Evolutionary conservation across 2,329 filamentous ascomycete species (phyloP).

Genomic region (Pyrenochaeta sp.): DNA sequence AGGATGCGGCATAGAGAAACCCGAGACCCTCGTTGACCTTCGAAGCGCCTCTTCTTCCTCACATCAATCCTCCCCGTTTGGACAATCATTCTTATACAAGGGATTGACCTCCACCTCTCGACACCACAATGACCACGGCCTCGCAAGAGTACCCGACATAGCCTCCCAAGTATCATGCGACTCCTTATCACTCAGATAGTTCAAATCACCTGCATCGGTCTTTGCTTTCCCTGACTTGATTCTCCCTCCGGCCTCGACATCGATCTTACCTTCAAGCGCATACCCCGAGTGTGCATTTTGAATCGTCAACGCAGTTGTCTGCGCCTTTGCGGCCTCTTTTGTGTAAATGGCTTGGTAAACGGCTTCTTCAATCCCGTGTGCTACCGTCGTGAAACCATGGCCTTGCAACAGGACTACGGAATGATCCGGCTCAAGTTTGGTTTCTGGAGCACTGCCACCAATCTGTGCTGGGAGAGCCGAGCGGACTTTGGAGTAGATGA

Average conservation of each 20-base stretch:
- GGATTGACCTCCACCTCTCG: slow-evolving; percentile 50
- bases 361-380: slow-evolving; percentile 52
- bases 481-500: slow-evolving; percentile 48
- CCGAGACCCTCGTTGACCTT: no score
- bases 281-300: slow-evolving; percentile 44
- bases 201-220: slow-evolving; percentile 51
- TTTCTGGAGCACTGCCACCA: slow-evolving; percentile 37
- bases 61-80: slow-evolving; percentile 34
- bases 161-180: slow-evolving; percentile 51
- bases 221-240: slow-evolving; percentile 52
- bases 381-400: slow-evolving; percentile 56
- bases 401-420: slow-evolving; percentile 51
- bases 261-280: slow-evolving; percentile 50
- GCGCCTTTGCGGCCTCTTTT: slow-evolving; percentile 48
- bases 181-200: slow-evolving; percentile 53
- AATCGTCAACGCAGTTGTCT: slow-evolving; percentile 48
- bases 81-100: slow-evolving; percentile 52
- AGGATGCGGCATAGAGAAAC: no score
- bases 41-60: background rate
- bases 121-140: slow-evolving; percentile 55
- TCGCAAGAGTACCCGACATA: slow-evolving; percentile 40
- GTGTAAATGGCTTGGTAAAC: slow-evolving; percentile 57
- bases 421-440: slow-evolving; percentile 43
- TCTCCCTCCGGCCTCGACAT: slow-evolving; percentile 48
- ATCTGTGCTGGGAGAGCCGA: slow-evolving; percentile 46